Conservation (phyloP, 805 yeast genomes). For the Yamadazyma laniorum region DNA sequence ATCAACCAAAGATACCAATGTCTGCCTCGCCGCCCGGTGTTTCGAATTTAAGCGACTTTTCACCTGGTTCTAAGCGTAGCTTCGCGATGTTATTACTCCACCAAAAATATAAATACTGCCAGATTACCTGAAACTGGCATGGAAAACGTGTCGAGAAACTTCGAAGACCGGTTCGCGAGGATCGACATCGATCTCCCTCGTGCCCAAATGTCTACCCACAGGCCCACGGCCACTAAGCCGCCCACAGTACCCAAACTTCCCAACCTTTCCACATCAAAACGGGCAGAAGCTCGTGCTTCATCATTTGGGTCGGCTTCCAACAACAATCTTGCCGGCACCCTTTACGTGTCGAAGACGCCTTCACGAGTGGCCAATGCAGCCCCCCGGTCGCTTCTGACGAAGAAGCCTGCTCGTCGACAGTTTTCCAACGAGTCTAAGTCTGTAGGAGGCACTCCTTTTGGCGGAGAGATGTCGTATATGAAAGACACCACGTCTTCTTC, state of each 20-base stretch:
- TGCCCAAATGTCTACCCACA: not conserved
- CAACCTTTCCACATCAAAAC: conserved; percentile 13
- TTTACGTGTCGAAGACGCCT: conserved; percentile 13
- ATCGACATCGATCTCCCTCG: conserved; percentile 9
- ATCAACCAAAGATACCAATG: conserved; percentile 1
- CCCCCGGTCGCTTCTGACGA: conserved; percentile 5
- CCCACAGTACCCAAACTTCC: conserved; percentile 13
- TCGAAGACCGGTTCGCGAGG: conserved; percentile 14
- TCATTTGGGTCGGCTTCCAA: conserved; percentile 10
- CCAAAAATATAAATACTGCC: too few species aligned
- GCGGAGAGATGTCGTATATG: conserved; percentile 35
- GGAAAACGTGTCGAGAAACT: conserved; percentile 7
- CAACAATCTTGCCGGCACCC: conserved; percentile 4
- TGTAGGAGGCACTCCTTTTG: conserved; percentile 9
- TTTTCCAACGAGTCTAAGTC: conserved; percentile 7
- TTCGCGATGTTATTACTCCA: too few species aligned
- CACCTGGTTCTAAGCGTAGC: too few species aligned
- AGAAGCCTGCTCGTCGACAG: not conserved
- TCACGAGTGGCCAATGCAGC: not conserved
- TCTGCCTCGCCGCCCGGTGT: too few species aligned
- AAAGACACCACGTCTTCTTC: conserved; percentile 40
- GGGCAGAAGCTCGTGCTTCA: conserved; percentile 15
- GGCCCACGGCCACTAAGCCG: not conserved
- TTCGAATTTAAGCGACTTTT: too few species aligned
- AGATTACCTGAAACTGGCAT: too few species aligned